Evolutionary conservation across 805 yeast genomes (phyloP).

Genomic region (Candida golubevii): DNA sequence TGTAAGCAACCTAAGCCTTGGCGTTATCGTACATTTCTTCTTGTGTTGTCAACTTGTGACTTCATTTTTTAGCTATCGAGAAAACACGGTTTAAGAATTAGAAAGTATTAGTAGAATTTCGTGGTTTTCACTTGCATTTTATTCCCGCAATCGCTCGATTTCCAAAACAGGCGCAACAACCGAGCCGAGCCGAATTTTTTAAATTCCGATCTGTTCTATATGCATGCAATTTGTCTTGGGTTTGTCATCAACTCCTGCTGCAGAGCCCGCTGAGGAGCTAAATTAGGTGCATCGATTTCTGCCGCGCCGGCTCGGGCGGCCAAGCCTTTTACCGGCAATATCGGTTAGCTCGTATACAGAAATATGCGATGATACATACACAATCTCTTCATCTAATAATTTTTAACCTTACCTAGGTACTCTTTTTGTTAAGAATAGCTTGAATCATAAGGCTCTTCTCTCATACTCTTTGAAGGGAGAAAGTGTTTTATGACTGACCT

Average conservation of each 20-base stretch:
- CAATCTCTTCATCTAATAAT: no score
- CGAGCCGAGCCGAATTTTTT: no score
- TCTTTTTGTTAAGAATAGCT: no score
- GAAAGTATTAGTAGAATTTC: neutral
- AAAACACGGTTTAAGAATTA: constrained; percentile 11
- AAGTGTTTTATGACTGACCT: no score
- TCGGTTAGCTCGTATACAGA: constrained; percentile 7
- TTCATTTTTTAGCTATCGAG: constrained; percentile 9
- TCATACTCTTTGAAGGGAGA: no score
- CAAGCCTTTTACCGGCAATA: neutral
- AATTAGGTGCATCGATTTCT: constrained; percentile 5
- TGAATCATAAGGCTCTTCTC: no score
- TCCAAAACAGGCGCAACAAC: no score
- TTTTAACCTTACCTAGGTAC: no score
- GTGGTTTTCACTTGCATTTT: neutral
- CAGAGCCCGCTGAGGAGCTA: neutral
- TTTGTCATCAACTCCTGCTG: neutral
- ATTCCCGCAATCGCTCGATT: no score
- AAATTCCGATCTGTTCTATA: neutral
- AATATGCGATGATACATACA: neutral
- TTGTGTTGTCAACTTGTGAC: constrained; percentile 12
- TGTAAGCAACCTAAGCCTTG: constrained; percentile 40
- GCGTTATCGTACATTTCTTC: constrained; percentile 12
- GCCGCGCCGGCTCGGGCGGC: constrained; percentile 3
- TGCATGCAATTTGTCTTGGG: constrained; percentile 1